These are phyloP conservation scores for Scedosporium dehoogii DNA, from an alignment of 2,329 filamentous ascomycete species.

Conservation along the genomic window DNA sequence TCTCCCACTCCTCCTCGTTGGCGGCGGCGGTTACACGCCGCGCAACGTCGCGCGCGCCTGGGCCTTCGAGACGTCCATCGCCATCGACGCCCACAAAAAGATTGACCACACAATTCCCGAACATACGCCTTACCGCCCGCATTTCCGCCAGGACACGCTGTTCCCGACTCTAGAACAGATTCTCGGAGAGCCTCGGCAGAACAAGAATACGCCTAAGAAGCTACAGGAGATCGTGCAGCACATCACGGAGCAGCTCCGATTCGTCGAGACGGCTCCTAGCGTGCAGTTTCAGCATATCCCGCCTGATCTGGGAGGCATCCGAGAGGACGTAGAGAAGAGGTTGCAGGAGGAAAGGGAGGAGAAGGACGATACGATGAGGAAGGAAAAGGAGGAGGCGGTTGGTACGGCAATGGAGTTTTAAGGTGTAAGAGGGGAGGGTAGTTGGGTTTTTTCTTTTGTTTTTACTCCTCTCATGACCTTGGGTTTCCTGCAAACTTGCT, in stretches of 20 bases:
- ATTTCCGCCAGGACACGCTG: conserved; percentile 79
- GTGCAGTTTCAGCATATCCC: conserved; percentile 77
- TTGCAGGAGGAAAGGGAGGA: conserved; percentile 56
- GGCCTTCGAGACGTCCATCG: conserved; percentile 92
- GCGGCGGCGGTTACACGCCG: conserved; percentile 92
- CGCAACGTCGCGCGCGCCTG: conserved; percentile 93
- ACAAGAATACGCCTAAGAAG: conserved; percentile 70
- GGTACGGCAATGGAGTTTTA: conserved; percentile 46
- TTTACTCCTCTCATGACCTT: not conserved
- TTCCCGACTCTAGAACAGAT: conserved; percentile 77
- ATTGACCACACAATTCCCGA: conserved; percentile 65
- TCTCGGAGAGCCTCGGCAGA: conserved; percentile 57
- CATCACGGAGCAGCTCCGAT: conserved; percentile 76
- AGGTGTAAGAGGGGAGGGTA: conserved; percentile 1
- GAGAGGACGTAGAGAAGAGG: conserved; percentile 59
- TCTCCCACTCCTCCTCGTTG: conserved; percentile 80
- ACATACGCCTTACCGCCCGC: conserved; percentile 75
- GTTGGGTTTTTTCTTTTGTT: not conserved
- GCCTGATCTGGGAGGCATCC: conserved; percentile 59
- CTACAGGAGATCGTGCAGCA: conserved; percentile 66
- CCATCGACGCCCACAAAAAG: conserved; percentile 62
- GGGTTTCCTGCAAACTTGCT: not conserved
- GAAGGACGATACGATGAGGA: conserved; percentile 42
- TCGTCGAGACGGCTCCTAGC: conserved; percentile 75
- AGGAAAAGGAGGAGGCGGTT: conserved; percentile 44